These are phyloP conservation scores for Penicillium robsamsonii DNA, from an alignment of 495 filamentous ascomycete genomes.

Conservation along the genomic window DNA sequence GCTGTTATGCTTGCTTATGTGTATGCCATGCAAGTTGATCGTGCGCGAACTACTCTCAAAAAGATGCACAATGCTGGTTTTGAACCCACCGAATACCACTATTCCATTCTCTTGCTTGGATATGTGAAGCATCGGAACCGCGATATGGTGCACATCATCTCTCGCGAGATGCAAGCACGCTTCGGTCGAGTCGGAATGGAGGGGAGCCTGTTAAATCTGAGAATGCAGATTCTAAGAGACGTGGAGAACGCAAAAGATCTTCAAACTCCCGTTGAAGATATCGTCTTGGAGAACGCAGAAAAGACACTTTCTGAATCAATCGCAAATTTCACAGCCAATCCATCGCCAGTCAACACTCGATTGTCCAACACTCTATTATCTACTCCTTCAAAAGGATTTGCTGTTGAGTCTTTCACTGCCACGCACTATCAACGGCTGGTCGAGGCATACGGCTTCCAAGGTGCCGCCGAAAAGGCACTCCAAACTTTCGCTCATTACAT, in stretches of 20 bases:
- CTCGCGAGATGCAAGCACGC: constrained; percentile 49
- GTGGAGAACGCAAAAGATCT: constrained; percentile 19
- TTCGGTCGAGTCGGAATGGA: constrained; percentile 44
- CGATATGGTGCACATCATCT: constrained; percentile 51
- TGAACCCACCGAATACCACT: constrained; percentile 65
- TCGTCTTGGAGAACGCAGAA: constrained; percentile 36
- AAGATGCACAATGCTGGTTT: constrained; percentile 57
- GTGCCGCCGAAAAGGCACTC: constrained; percentile 52
- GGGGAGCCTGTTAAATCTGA: constrained; percentile 48
- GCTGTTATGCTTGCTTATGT: constrained; percentile 70
- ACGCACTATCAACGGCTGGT: constrained; percentile 61
- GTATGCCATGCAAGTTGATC: constrained; percentile 56
- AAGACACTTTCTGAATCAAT: constrained; percentile 36
- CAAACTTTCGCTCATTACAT: constrained; percentile 57
- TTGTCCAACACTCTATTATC: constrained; percentile 21
- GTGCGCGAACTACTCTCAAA: constrained; percentile 64
- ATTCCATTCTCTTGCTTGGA: constrained; percentile 69
- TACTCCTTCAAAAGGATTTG: constrained; percentile 14
- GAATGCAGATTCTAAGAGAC: constrained; percentile 37
- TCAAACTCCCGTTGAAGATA: constrained; percentile 5
- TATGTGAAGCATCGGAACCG: constrained; percentile 52
- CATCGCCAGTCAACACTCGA: constrained; percentile 28
- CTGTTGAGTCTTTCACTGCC: constrained; percentile 38
- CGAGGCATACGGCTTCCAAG: constrained; percentile 56
- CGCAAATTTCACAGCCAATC: constrained; percentile 24